These are phyloP conservation scores for Parietaria judaica DNA, from an alignment of 306 rosid species.

Conservation along the genomic window DNA sequence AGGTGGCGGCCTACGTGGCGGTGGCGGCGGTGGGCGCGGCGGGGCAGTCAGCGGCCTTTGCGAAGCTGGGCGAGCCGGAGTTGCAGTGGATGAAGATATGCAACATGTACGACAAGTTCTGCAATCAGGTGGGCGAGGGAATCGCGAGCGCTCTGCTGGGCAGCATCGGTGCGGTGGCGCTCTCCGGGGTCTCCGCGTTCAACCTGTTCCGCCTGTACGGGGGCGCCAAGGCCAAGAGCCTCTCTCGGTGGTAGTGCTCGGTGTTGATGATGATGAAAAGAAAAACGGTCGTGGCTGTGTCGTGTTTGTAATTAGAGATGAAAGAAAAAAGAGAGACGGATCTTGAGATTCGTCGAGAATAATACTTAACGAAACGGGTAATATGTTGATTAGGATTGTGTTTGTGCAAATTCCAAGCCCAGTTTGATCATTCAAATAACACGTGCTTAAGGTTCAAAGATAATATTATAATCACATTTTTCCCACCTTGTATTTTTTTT, in stretches of 20 bases:
- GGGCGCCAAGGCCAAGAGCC: slow-evolving; percentile 33
- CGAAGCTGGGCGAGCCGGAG: slow-evolving; percentile 75
- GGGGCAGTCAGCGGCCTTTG: slow-evolving; percentile 48
- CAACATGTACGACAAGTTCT: slow-evolving; percentile 71
- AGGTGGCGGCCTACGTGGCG: slow-evolving; percentile 71
- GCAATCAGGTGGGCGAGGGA: slow-evolving; percentile 83
- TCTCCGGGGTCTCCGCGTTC: slow-evolving; percentile 76
- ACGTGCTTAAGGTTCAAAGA: too few relatives aligned
- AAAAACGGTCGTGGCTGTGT: neutral
- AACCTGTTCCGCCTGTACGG: slow-evolving; percentile 82
- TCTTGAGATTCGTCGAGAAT: too few relatives aligned
- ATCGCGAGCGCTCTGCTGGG: slow-evolving; percentile 50
- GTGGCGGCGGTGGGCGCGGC: slow-evolving; percentile 65
- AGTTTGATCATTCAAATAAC: too few relatives aligned
- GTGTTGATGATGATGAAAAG: neutral
- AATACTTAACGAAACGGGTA: too few relatives aligned
- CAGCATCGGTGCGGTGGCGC: slow-evolving; percentile 49
- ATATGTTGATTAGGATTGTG: too few relatives aligned
- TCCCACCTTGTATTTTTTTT: too few relatives aligned
- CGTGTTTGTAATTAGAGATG: neutral
- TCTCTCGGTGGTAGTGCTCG: slow-evolving; percentile 31
- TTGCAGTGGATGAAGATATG: slow-evolving; percentile 76
- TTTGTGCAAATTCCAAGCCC: too few relatives aligned
- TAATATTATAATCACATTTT: too few relatives aligned
- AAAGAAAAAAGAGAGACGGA: too few relatives aligned